phyloP scores from a whole-genome alignment of 1,284 basidiomycete species.

The Cystobasidium slooffiae region DNA sequence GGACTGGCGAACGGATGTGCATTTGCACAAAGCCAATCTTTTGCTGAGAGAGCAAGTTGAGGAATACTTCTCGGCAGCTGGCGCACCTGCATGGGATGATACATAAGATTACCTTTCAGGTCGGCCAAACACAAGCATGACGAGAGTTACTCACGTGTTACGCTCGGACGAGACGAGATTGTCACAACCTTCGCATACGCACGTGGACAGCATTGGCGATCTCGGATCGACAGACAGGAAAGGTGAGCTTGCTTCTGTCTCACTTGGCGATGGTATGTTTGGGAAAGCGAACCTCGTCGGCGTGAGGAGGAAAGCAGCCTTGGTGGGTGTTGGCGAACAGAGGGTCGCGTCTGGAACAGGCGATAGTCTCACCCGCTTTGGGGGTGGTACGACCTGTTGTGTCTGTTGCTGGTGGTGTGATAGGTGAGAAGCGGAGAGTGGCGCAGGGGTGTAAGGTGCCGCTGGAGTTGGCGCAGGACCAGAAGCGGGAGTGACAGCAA shows the following conservation, averaged over 20 bases:
- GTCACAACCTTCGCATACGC: conserved; percentile 35
- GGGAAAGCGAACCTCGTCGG: conserved; percentile 14
- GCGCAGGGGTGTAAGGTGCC: background rate
- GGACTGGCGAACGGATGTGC: background rate
- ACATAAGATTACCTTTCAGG: no score
- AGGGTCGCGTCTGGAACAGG: conserved; percentile 18
- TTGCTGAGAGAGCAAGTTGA: conserved; percentile 4
- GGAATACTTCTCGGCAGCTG: conserved; percentile 22
- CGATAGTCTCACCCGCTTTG: conserved; percentile 9
- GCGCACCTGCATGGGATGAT: conserved; percentile 7
- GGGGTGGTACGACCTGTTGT: background rate
- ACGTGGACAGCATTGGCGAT: conserved; percentile 25
- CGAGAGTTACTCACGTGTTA: conserved; percentile 22
- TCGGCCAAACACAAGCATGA: background rate
- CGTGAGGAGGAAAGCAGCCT: background rate
- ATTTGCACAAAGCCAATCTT: conserved; percentile 1
- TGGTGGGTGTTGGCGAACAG: conserved; percentile 46
- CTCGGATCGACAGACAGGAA: conserved; percentile 17
- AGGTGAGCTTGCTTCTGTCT: background rate
- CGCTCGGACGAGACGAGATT: conserved; percentile 25
- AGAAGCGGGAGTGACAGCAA: conserved; percentile 12
- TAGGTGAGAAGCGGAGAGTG: background rate
- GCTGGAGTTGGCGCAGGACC: conserved; percentile 13
- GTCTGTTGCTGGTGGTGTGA: background rate
- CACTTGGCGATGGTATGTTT: background rate